A percentile compares a stretch with the other conserved stretches of the same genome.
phyloP scores from a whole-genome alignment of 768 basidiomycete species.

The Gautieria morchelliformis region DNA sequence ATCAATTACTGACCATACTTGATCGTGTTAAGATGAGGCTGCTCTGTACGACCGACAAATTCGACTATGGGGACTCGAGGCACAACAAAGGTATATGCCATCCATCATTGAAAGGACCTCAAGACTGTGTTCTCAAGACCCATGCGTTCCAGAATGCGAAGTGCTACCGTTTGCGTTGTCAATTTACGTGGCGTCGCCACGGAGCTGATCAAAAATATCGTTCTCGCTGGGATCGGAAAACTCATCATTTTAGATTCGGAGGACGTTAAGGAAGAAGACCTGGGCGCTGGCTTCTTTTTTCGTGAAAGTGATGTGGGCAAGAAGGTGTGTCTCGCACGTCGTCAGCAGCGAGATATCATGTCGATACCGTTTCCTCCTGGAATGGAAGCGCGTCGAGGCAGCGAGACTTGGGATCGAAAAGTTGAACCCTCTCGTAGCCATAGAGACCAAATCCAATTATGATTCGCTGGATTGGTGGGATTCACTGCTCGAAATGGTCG shows the following conservation, averaged over 20 bases:
- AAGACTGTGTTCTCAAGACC: neutral
- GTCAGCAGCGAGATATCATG: neutral
- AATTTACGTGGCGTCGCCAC: slow-evolving; percentile 77
- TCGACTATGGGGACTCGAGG: slow-evolving; percentile 95
- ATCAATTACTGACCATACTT: neutral
- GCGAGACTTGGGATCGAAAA: slow-evolving; percentile 79
- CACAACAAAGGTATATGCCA: slow-evolving; percentile 70
- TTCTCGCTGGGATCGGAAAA: slow-evolving; percentile 90
- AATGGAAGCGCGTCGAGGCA: slow-evolving; percentile 66
- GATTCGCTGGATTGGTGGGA: slow-evolving; percentile 35
- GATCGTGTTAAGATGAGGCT: slow-evolving; percentile 40
- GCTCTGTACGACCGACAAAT: slow-evolving; percentile 96
- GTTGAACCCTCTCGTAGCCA: slow-evolving; percentile 83
- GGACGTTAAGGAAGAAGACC: slow-evolving; percentile 71
- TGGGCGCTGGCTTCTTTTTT: slow-evolving; percentile 90
- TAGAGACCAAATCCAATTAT: slow-evolving; percentile 56
- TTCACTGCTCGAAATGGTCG: slow-evolving; percentile 52
- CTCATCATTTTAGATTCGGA: slow-evolving; percentile 76
- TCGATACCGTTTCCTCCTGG: neutral
- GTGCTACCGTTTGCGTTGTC: slow-evolving; percentile 80
- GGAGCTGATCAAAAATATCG: slow-evolving; percentile 95
- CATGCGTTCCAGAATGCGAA: slow-evolving; percentile 64
- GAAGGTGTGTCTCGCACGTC: slow-evolving; percentile 45
- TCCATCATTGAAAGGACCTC: neutral
- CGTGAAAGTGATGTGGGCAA: slow-evolving; percentile 87